Evolutionary conservation across 2,329 filamentous ascomycete species (phyloP).

Genomic region (Beauveria brongniartii): DNA sequence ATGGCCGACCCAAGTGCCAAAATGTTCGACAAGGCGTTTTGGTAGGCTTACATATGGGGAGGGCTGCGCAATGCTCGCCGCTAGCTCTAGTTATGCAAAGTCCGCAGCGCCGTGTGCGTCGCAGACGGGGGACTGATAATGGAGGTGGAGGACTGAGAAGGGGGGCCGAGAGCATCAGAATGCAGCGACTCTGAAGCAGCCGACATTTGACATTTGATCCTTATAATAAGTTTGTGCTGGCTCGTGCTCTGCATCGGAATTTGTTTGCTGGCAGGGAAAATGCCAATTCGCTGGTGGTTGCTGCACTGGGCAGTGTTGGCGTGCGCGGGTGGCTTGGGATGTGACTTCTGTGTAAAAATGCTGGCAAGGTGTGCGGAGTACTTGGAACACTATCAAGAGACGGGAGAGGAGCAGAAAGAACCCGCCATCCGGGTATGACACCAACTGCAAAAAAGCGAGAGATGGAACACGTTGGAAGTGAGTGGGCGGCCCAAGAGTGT

Average conservation of each 20-base stretch:
- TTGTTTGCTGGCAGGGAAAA: background rate
- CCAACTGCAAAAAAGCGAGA: background rate
- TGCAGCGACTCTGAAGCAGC: too few relatives aligned
- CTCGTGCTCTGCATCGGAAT: background rate
- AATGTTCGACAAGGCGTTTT: conserved; percentile 22
- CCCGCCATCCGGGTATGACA: too few relatives aligned
- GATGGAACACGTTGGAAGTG: background rate
- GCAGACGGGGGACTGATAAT: too few relatives aligned
- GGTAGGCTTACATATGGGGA: conserved; percentile 22
- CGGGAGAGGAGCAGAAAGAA: too few relatives aligned
- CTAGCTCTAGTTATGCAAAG: conserved; percentile 6
- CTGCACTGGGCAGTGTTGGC: background rate
- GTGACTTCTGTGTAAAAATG: too few relatives aligned
- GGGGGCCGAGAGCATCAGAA: background rate
- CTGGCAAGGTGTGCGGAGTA: too few relatives aligned
- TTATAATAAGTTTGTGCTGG: background rate
- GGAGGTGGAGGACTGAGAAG: background rate
- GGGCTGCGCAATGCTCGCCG: conserved; percentile 16
- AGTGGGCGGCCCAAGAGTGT: background rate
- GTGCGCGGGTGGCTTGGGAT: background rate
- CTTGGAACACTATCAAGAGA: too few relatives aligned
- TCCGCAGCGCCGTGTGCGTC: background rate
- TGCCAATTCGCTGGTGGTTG: background rate
- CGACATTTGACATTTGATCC: too few relatives aligned
- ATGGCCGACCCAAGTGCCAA: background rate